Percentiles rank a stretch among this genome's conserved stretches.
Evolutionary conservation across 2,329 filamentous ascomycete species (phyloP).

Genomic region (Cladophialophora bantiana): DNA sequence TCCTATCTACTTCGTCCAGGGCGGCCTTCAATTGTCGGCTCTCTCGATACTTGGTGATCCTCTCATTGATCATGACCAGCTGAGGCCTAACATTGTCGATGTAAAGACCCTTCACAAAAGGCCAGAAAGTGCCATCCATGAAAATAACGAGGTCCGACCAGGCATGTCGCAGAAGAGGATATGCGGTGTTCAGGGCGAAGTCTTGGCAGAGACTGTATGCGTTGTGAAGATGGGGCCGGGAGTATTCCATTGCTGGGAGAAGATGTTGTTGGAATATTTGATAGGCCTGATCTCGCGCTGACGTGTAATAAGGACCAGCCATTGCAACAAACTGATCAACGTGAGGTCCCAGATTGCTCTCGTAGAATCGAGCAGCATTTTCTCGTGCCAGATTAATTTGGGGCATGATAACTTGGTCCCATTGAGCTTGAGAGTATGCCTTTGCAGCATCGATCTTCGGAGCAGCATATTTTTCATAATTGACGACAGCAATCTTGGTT

Average conservation of each 20-base stretch:
- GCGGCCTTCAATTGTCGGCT: conserved; percentile 68
- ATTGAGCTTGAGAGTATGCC: conserved; percentile 72
- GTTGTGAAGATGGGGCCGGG: conserved; percentile 74
- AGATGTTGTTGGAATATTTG: conserved; percentile 76
- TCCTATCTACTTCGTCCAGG: conserved; percentile 62
- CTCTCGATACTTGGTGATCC: conserved; percentile 71
- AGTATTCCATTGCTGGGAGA: conserved; percentile 76
- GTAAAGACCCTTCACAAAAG: conserved; percentile 79
- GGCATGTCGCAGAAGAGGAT: conserved; percentile 75
- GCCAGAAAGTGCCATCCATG: conserved; percentile 79
- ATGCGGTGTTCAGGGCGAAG: conserved; percentile 71
- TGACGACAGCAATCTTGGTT: conserved; percentile 66
- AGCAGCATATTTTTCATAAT: conserved; percentile 73
- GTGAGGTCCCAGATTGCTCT: conserved; percentile 74
- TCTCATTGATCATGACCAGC: conserved; percentile 87
- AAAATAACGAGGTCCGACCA: conserved; percentile 75
- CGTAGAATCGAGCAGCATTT: conserved; percentile 70
- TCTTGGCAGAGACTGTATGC: conserved; percentile 71
- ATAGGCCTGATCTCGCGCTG: conserved; percentile 66
- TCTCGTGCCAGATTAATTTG: conserved; percentile 71
- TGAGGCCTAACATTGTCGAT: conserved; percentile 94
- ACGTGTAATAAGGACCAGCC: conserved; percentile 75
- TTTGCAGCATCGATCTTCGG: conserved; percentile 74
- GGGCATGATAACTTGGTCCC: conserved; percentile 79
- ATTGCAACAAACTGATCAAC: conserved; percentile 66